These are phyloP conservation scores for Raphidocelis subcapitata DNA, from an alignment of 139 green algal species.

Conservation along the genomic window DNA sequence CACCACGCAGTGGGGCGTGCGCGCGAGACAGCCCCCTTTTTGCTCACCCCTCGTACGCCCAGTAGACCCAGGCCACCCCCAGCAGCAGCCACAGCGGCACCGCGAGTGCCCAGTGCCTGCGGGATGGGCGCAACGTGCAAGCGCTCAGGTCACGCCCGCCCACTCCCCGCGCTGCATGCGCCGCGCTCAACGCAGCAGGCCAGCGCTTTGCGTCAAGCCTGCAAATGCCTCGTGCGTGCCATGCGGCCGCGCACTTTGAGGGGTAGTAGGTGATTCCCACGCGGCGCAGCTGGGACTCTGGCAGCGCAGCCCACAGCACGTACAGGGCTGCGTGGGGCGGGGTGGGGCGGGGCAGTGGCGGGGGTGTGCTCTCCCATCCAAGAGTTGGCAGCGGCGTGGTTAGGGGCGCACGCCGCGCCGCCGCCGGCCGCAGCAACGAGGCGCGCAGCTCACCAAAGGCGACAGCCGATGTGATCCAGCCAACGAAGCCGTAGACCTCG, in stretches of 20 bases:
- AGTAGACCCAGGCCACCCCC: conserved; percentile 43
- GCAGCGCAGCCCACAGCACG: conserved; percentile 60
- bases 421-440: too few species aligned
- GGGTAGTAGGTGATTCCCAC: conserved; percentile 72
- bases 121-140: not conserved
- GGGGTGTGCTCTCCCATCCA: too few species aligned
- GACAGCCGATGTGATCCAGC: conserved; percentile 53
- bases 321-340: conserved; percentile 44
- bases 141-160: too few species aligned
- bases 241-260: conserved; percentile 37
- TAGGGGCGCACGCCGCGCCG: too few species aligned
- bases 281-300: conserved; percentile 35
- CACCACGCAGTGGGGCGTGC: not conserved
- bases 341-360: too few species aligned
- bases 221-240: not conserved
- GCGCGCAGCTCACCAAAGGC: conserved; percentile 35
- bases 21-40: too few species aligned
- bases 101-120: conserved; percentile 64
- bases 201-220: too few species aligned
- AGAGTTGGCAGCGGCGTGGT: too few species aligned
- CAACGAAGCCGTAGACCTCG: conserved; percentile 64
- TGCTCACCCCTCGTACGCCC: conserved; percentile 60
- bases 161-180: too few species aligned
- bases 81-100: conserved; percentile 56
- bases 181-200: too few species aligned